phyloP scores from a whole-genome alignment of 495 filamentous ascomycete species.

The Aspergillus ellipticus region DNA sequence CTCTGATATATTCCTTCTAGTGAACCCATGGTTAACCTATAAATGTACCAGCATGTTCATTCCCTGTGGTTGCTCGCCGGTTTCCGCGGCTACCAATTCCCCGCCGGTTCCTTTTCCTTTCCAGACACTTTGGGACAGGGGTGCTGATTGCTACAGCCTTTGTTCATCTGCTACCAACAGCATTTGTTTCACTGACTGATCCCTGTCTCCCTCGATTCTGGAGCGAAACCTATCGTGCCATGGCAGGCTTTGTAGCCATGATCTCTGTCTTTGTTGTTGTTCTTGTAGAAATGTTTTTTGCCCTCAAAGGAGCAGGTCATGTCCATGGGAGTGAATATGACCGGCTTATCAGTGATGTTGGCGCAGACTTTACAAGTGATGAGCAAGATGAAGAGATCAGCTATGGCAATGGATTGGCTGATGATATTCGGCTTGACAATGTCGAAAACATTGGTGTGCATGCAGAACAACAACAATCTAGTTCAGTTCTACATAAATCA shows the following conservation, averaged over 20 bases:
- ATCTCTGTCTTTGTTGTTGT: conserved; percentile 70
- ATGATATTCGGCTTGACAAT: conserved; percentile 24
- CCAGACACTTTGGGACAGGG: conserved; percentile 81
- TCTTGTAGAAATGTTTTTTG: conserved; percentile 72
- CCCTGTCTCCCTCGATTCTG: conserved; percentile 74
- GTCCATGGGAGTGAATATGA: conserved; percentile 47
- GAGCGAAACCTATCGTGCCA: conserved; percentile 67
- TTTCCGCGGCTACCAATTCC: conserved; percentile 47
- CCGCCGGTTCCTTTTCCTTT: conserved; percentile 62
- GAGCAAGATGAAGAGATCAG: conserved; percentile 14
- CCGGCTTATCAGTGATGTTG: conserved; percentile 35
- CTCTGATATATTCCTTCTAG: neutral
- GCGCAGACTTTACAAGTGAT: conserved; percentile 20
- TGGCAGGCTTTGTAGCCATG: conserved; percentile 79
- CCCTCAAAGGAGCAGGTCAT: conserved; percentile 50
- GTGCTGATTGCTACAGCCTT: conserved; percentile 88
- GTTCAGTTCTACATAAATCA: conserved; percentile 2
- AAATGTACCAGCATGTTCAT: conserved; percentile 43
- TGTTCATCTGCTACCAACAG: conserved; percentile 79
- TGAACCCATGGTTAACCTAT: conserved; percentile 1
- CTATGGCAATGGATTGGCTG: conserved; percentile 18
- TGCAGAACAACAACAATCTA: conserved; percentile 5
- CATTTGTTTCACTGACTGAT: conserved; percentile 75
- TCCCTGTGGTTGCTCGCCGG: conserved; percentile 50
- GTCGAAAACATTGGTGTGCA: conserved; percentile 12